These are phyloP conservation scores for Hygrocybe punicea DNA, from an alignment of 768 basidiomycete genomes.

Conservation along the genomic window DNA sequence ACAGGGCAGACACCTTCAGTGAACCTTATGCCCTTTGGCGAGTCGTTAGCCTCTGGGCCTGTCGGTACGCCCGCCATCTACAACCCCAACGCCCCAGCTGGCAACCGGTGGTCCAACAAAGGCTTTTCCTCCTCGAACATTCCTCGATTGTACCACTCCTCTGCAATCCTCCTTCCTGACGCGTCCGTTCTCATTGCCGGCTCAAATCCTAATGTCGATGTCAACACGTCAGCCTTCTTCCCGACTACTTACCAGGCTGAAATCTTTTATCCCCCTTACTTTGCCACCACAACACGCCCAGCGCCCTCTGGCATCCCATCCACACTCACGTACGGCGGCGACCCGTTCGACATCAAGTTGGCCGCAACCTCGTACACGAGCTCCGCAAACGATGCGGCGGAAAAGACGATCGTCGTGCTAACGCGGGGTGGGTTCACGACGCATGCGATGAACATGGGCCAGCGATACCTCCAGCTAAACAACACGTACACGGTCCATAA, in stretches of 20 bases:
- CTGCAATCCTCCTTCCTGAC: constrained; percentile 84
- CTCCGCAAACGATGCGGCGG: constrained; percentile 64
- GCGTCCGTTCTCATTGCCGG: constrained; percentile 86
- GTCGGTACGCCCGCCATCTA: constrained; percentile 79
- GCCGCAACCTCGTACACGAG: constrained; percentile 64
- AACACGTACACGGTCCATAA: constrained; percentile 77
- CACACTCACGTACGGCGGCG: constrained; percentile 81
- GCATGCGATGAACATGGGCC: constrained; percentile 87
- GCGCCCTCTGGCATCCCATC: constrained; percentile 63
- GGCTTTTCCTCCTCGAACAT: constrained; percentile 62
- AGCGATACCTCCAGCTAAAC: constrained; percentile 77
- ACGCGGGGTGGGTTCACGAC: constrained; percentile 84
- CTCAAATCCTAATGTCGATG: constrained; percentile 90
- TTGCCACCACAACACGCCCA: constrained; percentile 65
- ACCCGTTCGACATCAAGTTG: constrained; percentile 71
- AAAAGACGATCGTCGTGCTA: constrained; percentile 71
- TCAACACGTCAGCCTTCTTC: constrained; percentile 56
- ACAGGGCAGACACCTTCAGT: constrained; percentile 46
- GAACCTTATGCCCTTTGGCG: constrained; percentile 61
- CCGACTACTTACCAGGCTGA: constrained; percentile 81
- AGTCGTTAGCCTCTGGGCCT: constrained; percentile 78
- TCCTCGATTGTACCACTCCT: constrained; percentile 87
- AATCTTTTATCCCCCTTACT: constrained; percentile 91
- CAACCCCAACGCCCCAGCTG: constrained; percentile 67
- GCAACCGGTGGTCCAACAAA: constrained; percentile 69